Conservation (phyloP, 176 grass and related monocot species). For the Musa beccarii region DNA sequence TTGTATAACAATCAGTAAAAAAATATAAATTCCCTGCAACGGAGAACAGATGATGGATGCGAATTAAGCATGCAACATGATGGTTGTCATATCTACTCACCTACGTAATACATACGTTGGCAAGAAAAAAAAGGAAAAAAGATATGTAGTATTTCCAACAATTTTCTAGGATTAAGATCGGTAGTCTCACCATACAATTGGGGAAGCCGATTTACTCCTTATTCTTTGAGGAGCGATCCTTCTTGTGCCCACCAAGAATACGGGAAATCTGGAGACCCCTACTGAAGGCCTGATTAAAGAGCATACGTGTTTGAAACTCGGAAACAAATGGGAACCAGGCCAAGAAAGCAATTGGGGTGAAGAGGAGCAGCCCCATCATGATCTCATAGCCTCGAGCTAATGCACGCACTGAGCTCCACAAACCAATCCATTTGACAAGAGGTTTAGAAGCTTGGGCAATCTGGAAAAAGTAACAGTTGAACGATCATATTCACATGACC, state of each 20-base stretch:
- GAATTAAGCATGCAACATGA: too few relatives aligned
- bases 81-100: too few relatives aligned
- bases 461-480: slow-evolving; percentile 25
- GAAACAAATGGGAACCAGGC: slow-evolving; percentile 90
- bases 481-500: background rate
- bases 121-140: too few relatives aligned
- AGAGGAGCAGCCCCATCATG: slow-evolving; percentile 64
- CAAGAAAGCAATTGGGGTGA: slow-evolving; percentile 58
- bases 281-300: slow-evolving; percentile 92
- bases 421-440: slow-evolving; percentile 25
- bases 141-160: background rate
- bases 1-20: background rate
- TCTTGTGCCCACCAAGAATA: slow-evolving; percentile 77
- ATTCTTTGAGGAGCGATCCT: slow-evolving; percentile 34
- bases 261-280: slow-evolving; percentile 89
- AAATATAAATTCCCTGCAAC: too few relatives aligned
- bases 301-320: slow-evolving; percentile 82
- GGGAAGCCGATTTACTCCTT: slow-evolving; percentile 40
- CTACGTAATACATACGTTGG: too few relatives aligned
- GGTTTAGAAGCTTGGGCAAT: slow-evolving; percentile 71
- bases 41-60: too few relatives aligned
- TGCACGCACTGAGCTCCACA: slow-evolving; percentile 78
- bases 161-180: too few relatives aligned
- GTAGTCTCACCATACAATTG: background rate
- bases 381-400: slow-evolving; percentile 75